phyloP scores from a whole-genome alignment of 495 filamentous ascomycete genomes.

The Geopyxis carbonaria region DNA sequence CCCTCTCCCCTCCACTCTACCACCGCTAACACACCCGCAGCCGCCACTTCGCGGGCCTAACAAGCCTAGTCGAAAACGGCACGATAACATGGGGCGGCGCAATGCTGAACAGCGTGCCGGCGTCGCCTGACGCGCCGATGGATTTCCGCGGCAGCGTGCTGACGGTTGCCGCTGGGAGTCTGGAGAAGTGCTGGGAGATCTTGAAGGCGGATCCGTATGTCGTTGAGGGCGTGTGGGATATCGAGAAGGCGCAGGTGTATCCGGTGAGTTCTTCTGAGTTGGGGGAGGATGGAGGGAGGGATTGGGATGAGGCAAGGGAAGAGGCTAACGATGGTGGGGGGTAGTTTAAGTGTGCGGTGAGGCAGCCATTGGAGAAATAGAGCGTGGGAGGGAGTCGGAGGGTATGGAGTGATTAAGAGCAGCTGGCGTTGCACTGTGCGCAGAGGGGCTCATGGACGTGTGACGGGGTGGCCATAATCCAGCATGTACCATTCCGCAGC shows the following conservation, averaged over 20 bases:
- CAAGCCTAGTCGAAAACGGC: conserved; percentile 29
- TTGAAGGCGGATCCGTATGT: conserved; percentile 59
- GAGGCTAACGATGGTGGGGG: conserved; percentile 2
- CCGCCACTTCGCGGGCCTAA: conserved; percentile 39
- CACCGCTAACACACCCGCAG: conserved; percentile 23
- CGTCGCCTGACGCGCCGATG: conserved; percentile 24
- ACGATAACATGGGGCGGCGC: conserved; percentile 41
- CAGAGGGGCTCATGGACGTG: too few relatives aligned
- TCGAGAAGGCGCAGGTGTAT: conserved; percentile 37
- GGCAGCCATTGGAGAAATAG: conserved; percentile 13
- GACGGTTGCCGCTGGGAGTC: conserved; percentile 42
- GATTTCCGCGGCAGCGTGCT: conserved; percentile 58
- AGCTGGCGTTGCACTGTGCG: too few relatives aligned
- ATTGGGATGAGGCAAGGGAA: neutral
- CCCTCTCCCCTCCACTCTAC: neutral
- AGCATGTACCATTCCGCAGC: too few relatives aligned
- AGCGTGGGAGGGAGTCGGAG: neutral
- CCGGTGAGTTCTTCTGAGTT: conserved; percentile 1
- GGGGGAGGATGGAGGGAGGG: neutral
- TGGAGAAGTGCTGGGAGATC: conserved; percentile 49
- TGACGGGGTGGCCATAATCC: too few relatives aligned
- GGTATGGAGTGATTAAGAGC: neutral
- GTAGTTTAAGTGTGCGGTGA: conserved; percentile 26
- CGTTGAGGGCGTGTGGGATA: conserved; percentile 62
- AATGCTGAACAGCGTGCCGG: conserved; percentile 2